Evolutionary conservation across 768 basidiomycete species (phyloP), one percentile per base, ranked within the genome.

Genomic region (Boletellus sp.): DNA sequence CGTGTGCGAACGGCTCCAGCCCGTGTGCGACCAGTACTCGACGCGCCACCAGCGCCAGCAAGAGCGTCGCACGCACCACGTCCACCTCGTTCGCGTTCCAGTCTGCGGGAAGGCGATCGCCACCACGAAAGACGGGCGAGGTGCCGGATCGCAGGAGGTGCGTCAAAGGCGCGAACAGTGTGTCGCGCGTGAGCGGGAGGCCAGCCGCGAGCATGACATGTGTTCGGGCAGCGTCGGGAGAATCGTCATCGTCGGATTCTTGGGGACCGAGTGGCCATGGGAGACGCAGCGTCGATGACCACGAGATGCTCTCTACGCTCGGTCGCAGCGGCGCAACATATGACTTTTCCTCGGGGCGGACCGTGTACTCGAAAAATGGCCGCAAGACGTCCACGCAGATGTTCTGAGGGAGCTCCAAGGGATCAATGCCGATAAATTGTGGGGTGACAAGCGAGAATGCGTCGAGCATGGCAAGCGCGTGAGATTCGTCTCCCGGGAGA

Each of bases 11-110:
- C 20, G 59, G 52, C 1, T 47, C 53, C 32, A 83, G 67, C 1
- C 73, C 72, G 58, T 76, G 75, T 10, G 60, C 62, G 15, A 60
- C 54, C 28, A 85, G 59, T 6, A 78, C 65, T 39, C 78, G 72
- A 26, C 78, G 76, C 10, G 74, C 67, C 13, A 79, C 67, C 36
- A 74, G 72, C 2, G 78, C 74, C n/a, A 94, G 68, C 13, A 85
- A 66, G 15, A 97, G 70, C 7, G 84, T 78, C 0, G 81, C 79
- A 17, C 86, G 80, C 13, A 84, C 81, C 7, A 95, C 70, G 34
- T 94, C 88, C 12, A 80, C 72, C 65, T 97, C 94, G 3, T 83
- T 84, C 0, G 83, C 81, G 59, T 85, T 77, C 93, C 93, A 95
- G 3, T 76, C 73, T 0, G 70, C 52, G 0, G 92, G 89, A 2